Evolutionary conservation across 352 stramenopile genomes (phyloP).

Genomic region (Phytophthora megakarya): DNA sequence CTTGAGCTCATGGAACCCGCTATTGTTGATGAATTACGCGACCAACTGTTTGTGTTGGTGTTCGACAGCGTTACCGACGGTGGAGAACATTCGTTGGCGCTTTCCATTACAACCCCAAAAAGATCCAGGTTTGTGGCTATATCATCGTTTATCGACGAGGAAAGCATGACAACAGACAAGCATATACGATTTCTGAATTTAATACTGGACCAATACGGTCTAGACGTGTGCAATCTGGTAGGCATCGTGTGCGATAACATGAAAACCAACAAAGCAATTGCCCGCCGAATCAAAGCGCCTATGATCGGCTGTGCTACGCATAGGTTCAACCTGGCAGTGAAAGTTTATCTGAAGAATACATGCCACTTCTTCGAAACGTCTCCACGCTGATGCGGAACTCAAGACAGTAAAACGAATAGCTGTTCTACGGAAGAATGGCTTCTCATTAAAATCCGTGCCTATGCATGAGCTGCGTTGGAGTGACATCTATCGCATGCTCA

Average conservation of each 20-base stretch:
- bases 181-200: constrained; percentile 4
- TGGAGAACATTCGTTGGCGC: background rate
- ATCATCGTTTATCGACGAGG: background rate
- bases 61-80: too few relatives aligned
- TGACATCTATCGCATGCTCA: background rate
- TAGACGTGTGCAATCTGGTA: background rate
- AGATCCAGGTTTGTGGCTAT: background rate
- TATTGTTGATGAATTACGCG: too few relatives aligned
- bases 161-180: background rate
- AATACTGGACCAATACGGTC: constrained; percentile 4
- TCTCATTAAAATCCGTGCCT: background rate
- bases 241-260: constrained; percentile 16
- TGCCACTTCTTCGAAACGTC: background rate
- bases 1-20: too few relatives aligned
- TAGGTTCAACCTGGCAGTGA: constrained; percentile 14
- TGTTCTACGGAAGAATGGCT: background rate
- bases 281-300: background rate
- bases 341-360: background rate
- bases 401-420: constrained; percentile 4
- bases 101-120: background rate
- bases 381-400: background rate
- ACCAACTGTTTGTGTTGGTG: too few relatives aligned
- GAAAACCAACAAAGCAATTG: constrained; percentile 16
- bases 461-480: constrained; percentile 4
- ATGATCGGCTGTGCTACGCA: constrained; percentile 13